Percentiles rank a stretch among this genome's conserved stretches.
Conservation (phyloP, 495 filamentous ascomycete species). For the Talaromyces nanjingensis region DNA sequence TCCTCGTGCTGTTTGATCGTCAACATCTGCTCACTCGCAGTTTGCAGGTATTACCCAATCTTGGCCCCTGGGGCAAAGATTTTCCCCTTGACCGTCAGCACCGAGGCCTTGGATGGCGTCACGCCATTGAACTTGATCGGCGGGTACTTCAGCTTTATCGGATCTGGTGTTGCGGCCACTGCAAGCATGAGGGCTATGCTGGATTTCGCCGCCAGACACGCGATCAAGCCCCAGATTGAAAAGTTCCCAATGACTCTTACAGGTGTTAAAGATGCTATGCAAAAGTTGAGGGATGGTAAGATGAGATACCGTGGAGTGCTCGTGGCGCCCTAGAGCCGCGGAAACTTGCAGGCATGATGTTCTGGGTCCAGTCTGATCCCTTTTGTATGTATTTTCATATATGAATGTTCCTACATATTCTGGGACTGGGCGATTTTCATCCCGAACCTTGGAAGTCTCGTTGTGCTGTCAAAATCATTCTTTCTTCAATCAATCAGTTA, state of each 20-base stretch:
- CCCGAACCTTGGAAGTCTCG: not conserved
- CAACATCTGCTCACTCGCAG: not conserved
- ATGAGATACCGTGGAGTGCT: conserved; percentile 55
- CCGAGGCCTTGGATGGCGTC: conserved; percentile 31
- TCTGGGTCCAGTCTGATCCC: not conserved
- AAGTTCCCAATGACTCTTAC: conserved; percentile 49
- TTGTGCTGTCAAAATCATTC: not conserved
- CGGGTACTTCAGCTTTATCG: conserved; percentile 34
- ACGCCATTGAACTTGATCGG: conserved; percentile 38
- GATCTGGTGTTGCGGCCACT: conserved; percentile 41
- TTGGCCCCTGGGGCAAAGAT: conserved; percentile 43
- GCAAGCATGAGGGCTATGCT: conserved; percentile 36
- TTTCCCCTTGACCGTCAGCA: conserved; percentile 43
- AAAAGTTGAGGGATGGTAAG: conserved; percentile 45
- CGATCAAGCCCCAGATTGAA: conserved; percentile 49
- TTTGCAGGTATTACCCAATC: conserved; percentile 20
- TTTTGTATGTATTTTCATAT: not conserved
- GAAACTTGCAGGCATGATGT: not conserved
- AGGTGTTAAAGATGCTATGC: conserved; percentile 45
- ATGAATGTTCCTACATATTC: not conserved
- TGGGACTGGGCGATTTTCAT: not conserved
- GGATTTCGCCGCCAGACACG: conserved; percentile 47
- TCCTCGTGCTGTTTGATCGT: not conserved
- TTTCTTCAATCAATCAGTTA: not conserved
- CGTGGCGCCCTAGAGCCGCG: conserved; percentile 14